These are phyloP conservation scores for Oryza meridionalis DNA, from an alignment of 176 grass and related monocot genomes.

Conservation along the genomic window DNA sequence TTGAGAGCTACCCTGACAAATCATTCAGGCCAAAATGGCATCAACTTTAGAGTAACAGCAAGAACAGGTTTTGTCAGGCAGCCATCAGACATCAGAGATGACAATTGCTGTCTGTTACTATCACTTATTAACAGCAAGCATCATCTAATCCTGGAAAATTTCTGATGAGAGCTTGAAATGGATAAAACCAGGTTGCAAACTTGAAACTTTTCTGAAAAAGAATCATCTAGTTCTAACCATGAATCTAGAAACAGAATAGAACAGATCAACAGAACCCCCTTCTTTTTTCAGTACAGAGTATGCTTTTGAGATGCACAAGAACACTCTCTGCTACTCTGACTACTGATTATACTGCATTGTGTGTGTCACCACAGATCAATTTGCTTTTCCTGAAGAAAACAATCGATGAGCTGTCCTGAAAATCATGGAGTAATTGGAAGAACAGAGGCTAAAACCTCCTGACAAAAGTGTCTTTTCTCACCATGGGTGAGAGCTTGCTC, in stretches of 20 bases:
- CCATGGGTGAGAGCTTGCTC: conserved; percentile 21
- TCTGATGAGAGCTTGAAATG: neutral
- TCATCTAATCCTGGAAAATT: neutral
- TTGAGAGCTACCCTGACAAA: conserved; percentile 2
- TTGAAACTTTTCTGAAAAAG: neutral
- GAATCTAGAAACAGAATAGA: neutral
- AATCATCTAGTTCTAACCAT: neutral
- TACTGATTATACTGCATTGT: conserved; percentile 14
- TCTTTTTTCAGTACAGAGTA: conserved; percentile 29
- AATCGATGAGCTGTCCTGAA: conserved; percentile 33
- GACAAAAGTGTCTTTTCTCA: conserved; percentile 46
- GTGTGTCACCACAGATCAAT: conserved; percentile 8
- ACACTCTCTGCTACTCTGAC: conserved; percentile 1
- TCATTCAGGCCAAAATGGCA: conserved; percentile 11
- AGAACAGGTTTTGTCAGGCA: conserved; percentile 25
- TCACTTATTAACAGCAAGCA: neutral
- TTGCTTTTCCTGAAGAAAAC: conserved; percentile 43
- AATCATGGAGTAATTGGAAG: conserved; percentile 46
- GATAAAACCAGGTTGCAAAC: neutral
- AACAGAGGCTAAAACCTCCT: conserved; percentile 29
- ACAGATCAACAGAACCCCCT: neutral
- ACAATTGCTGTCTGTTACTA: neutral
- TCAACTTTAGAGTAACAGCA: neutral
- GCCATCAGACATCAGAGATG: neutral
- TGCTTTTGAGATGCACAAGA: conserved; percentile 43